Evolutionary conservation across 2,329 filamentous ascomycete genomes (phyloP).

Genomic region (Hypoxylon sp.): DNA sequence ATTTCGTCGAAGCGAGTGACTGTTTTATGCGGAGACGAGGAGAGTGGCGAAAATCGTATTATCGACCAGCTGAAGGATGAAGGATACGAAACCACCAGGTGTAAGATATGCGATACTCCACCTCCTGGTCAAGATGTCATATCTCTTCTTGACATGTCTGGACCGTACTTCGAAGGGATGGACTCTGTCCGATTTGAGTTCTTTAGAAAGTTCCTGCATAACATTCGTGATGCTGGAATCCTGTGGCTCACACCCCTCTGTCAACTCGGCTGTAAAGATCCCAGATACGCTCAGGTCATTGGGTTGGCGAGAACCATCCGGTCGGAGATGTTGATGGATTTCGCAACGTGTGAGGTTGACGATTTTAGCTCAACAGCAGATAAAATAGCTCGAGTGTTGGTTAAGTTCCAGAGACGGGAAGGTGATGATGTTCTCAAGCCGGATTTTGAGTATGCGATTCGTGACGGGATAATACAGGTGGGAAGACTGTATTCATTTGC

Average conservation of each 20-base stretch:
- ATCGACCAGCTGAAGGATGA: conserved; percentile 27
- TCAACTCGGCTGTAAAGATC: conserved; percentile 50
- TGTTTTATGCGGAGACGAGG: conserved; percentile 17
- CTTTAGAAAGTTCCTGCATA: conserved; percentile 33
- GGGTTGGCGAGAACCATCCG: conserved; percentile 53
- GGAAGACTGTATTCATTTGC: conserved; percentile 48
- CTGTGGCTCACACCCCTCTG: conserved; percentile 55
- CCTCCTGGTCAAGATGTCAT: conserved; percentile 48
- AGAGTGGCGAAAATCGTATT: conserved; percentile 6
- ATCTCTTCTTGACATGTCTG: conserved; percentile 46
- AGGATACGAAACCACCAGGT: conserved; percentile 40
- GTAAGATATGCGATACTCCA: conserved; percentile 38
- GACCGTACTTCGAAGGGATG: conserved; percentile 49
- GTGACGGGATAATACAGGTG: conserved; percentile 47
- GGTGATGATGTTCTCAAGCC: conserved; percentile 44
- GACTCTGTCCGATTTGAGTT: conserved; percentile 31
- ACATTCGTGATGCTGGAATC: conserved; percentile 36
- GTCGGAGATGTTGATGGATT: conserved; percentile 49
- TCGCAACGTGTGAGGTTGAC: conserved; percentile 54
- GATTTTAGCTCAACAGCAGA: conserved; percentile 25
- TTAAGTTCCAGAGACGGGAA: conserved; percentile 36
- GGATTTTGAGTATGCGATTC: conserved; percentile 53
- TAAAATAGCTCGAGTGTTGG: conserved; percentile 39
- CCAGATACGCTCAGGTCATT: conserved; percentile 50
- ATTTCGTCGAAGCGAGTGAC: conserved; percentile 25